A percentile compares a stretch with the other conserved stretches of the same genome.
These are phyloP conservation scores for Quercus lobata DNA, from an alignment of 331 rosid species.

Conservation along the genomic window DNA sequence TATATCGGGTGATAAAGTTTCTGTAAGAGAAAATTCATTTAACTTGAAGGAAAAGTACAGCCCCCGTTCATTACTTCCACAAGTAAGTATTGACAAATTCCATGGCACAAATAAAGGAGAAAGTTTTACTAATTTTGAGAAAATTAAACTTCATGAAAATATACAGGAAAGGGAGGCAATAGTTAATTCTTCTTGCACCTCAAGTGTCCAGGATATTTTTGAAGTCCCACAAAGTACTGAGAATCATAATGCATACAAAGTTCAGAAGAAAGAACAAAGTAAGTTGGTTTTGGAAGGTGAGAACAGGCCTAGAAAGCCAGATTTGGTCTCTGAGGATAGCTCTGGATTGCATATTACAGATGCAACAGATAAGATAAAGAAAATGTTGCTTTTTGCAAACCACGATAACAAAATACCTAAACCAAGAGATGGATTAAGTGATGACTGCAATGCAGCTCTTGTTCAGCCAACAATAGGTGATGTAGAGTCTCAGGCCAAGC, in stretches of 20 bases:
- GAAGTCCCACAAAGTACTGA: constrained; percentile 58
- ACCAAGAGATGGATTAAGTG: constrained; percentile 20
- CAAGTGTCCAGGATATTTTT: constrained; percentile 57
- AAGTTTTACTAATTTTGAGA: constrained; percentile 13
- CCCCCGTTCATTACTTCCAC: constrained; percentile 38
- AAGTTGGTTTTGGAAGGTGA: constrained; percentile 30
- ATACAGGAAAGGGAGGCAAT: constrained; percentile 4
- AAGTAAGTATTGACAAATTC: constrained; percentile 10
- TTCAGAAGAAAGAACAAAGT: constrained; percentile 26
- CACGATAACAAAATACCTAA: constrained; percentile 26
- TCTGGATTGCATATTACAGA: constrained; percentile 16
- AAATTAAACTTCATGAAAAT: constrained; percentile 15
- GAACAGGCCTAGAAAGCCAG: constrained; percentile 39
- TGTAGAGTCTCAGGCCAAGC: constrained; percentile 38
- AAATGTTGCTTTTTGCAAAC: constrained; percentile 19
- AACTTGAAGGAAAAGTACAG: constrained; percentile 24
- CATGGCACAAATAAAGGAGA: constrained; percentile 18
- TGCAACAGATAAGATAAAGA: constrained; percentile 32
- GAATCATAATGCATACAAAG: constrained; percentile 23
- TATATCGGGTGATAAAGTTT: constrained; percentile 49
- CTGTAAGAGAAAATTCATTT: constrained; percentile 28
- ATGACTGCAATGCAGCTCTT: constrained; percentile 16
- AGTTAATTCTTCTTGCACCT: constrained; percentile 16
- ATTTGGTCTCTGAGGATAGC: constrained; percentile 28
- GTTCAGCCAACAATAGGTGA: constrained; percentile 12